phyloP scores from a whole-genome alignment of 805 yeast species.

The Ascoidea rubescens region DNA sequence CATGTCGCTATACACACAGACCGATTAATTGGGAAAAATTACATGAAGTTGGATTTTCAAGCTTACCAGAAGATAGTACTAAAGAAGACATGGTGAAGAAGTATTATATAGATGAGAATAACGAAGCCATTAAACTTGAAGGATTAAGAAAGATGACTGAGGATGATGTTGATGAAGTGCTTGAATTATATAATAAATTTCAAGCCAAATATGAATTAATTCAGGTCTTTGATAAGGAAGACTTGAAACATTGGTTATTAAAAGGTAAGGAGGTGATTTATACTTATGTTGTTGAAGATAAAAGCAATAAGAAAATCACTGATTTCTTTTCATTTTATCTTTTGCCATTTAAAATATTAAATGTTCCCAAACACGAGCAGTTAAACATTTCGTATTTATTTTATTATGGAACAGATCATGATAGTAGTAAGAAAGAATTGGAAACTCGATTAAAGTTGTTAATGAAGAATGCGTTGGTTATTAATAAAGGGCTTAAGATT shows the following conservation, averaged over 20 bases:
- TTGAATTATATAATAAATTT: constrained; percentile 42
- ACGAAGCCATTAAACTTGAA: constrained; percentile 21
- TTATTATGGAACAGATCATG: constrained; percentile 57
- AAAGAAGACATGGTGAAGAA: constrained; percentile 50
- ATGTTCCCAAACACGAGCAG: constrained; percentile 45
- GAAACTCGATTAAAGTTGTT: constrained; percentile 46
- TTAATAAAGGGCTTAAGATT: constrained; percentile 52
- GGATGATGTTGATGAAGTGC: constrained; percentile 54
- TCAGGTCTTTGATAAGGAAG: constrained; percentile 53
- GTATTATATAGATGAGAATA: constrained; percentile 37
- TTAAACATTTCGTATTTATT: constrained; percentile 79
- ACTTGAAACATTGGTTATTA: constrained; percentile 71
- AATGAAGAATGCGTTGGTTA: constrained; percentile 61
- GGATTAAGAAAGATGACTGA: constrained; percentile 40
- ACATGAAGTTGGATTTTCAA: constrained; percentile 80
- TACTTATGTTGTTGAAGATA: constrained; percentile 60
- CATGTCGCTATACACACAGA: constrained; percentile 85
- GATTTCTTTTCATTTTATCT: constrained; percentile 87
- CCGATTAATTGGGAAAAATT: constrained; percentile 87
- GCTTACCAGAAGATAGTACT: constrained; percentile 60
- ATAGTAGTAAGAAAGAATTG: constrained; percentile 26
- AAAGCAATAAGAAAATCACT: constrained; percentile 42
- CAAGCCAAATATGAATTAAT: constrained; percentile 59
- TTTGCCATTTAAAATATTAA: constrained; percentile 73
- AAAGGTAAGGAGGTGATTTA: constrained; percentile 37